These are phyloP conservation scores for Nicotiana sylvestris DNA, from an alignment of 257 asterid genomes.

Conservation along the genomic window DNA sequence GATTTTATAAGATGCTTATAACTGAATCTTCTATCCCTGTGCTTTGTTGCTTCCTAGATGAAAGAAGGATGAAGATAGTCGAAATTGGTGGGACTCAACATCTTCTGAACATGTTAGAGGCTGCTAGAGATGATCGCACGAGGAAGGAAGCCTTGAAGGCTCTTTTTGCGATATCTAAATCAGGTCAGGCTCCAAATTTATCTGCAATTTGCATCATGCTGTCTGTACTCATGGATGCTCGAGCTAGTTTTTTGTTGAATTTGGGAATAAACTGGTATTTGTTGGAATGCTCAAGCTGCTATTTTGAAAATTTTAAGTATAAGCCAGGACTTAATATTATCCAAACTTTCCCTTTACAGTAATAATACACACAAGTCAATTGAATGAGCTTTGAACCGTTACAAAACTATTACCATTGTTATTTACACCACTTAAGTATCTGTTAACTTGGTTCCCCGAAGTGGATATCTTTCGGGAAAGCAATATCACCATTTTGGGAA, in stretches of 20 bases:
- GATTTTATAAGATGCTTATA: not conserved
- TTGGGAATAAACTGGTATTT: not conserved
- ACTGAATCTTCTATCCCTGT: not conserved
- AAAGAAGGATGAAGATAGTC: conserved; percentile 81
- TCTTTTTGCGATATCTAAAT: conserved; percentile 76
- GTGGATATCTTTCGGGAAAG: not conserved
- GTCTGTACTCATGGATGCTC: not conserved
- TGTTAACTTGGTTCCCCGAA: not conserved
- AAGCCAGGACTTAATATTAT: not conserved
- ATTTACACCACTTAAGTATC: not conserved
- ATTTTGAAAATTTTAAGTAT: not conserved
- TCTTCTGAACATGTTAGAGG: conserved; percentile 53
- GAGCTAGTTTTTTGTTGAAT: not conserved
- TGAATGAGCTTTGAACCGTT: not conserved
- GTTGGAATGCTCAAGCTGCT: not conserved
- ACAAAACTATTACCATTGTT: not conserved
- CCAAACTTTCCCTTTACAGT: not conserved
- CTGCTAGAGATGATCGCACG: conserved; percentile 85
- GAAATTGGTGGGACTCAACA: conserved; percentile 61
- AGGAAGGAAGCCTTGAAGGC: conserved; percentile 85
- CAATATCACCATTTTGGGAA: no score
- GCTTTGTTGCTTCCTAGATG: conserved; percentile 36
- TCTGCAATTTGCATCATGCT: not conserved
- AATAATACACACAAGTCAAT: not conserved
- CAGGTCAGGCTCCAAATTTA: conserved; percentile 47